Evolutionary conservation across 257 asterid species (phyloP).

Genomic region (Forsythia viridissima): DNA sequence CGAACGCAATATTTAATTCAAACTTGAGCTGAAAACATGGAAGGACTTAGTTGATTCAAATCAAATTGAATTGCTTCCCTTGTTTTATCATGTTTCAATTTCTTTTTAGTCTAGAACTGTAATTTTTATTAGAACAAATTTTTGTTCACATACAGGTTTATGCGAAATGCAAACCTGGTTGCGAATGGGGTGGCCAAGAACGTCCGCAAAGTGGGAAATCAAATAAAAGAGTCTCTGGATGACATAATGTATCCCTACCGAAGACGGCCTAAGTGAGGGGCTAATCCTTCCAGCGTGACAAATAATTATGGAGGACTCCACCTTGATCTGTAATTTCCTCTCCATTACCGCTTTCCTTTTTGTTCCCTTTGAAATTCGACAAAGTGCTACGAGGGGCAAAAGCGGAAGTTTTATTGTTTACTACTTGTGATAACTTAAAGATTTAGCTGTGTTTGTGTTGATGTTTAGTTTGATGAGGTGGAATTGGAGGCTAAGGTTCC

Average conservation of each 20-base stretch:
- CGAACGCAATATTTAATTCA: background rate
- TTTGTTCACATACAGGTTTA: constrained; percentile 43
- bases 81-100: background rate
- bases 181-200: constrained; percentile 84
- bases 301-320: constrained; percentile 17
- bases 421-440: background rate
- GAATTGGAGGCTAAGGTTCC: background rate
- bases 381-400: background rate
- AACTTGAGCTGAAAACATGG: background rate
- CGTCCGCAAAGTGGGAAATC: constrained; percentile 66
- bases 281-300: constrained; percentile 16
- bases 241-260: constrained; percentile 62
- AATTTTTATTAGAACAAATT: background rate
- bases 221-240: constrained; percentile 58
- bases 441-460: background rate
- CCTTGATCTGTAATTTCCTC: background rate
- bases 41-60: background rate
- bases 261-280: constrained; percentile 61
- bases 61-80: background rate
- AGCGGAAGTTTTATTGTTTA: background rate
- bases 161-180: constrained; percentile 73
- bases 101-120: background rate
- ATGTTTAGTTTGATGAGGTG: background rate
- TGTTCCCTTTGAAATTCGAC: background rate
- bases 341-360: background rate